Evolutionary conservation across 2,329 filamentous ascomycete genomes (phyloP).

Genomic region (Fusarium piperis): DNA sequence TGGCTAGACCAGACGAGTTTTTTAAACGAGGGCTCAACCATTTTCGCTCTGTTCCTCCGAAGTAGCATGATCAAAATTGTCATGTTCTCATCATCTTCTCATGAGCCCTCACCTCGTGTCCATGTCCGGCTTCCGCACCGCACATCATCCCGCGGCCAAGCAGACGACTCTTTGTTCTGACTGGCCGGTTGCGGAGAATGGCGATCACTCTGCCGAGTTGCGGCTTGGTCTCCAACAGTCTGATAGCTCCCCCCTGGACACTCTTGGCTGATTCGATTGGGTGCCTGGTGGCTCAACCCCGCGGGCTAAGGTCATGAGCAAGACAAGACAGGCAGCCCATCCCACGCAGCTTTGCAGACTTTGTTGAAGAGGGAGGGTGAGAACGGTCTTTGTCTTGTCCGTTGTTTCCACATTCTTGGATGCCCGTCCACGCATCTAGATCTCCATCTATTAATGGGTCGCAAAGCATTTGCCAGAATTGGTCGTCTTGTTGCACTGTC

Average conservation of each 20-base stretch:
- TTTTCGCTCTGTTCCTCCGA: conserved; percentile 1
- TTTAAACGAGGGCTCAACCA: conserved; percentile 18
- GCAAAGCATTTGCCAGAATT: background rate
- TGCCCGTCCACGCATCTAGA: background rate
- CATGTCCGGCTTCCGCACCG: conserved; percentile 1
- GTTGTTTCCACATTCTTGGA: background rate
- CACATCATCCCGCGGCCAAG: conserved; percentile 18
- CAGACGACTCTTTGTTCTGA: conserved; percentile 10
- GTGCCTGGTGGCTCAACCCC: conserved; percentile 9
- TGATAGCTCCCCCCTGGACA: conserved; percentile 16
- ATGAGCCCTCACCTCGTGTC: conserved; percentile 18
- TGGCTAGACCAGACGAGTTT: conserved; percentile 33
- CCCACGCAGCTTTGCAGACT: background rate
- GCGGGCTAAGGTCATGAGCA: conserved; percentile 21
- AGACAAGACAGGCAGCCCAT: conserved; percentile 4
- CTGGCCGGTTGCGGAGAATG: conserved; percentile 31
- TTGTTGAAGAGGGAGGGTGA: background rate
- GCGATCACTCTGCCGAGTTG: conserved; percentile 18
- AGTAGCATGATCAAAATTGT: background rate
- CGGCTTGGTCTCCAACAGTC: conserved; percentile 8
- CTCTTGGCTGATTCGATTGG: conserved; percentile 24
- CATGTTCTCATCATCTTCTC: background rate
- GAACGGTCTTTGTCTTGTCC: background rate
- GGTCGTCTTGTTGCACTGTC: conserved; percentile 2
- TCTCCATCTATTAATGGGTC: background rate